phyloP scores from a whole-genome alignment of 1,284 basidiomycete genomes.

The Naganishia albida region DNA sequence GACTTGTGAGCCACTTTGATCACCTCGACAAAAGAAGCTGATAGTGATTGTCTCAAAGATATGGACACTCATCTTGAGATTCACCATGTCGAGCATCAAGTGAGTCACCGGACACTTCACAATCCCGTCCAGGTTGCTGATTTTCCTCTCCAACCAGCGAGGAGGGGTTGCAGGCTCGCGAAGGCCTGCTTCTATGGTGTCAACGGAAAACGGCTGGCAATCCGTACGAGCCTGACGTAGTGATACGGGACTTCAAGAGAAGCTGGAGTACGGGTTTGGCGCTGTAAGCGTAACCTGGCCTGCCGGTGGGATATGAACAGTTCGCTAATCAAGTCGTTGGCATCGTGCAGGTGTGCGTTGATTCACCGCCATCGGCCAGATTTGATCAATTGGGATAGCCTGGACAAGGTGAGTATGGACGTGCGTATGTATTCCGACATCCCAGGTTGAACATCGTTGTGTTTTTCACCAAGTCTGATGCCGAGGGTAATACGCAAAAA shows the following conservation, averaged over 20 bases:
- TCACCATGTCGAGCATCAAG: slow-evolving; percentile 98
- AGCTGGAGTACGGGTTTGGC: slow-evolving; percentile 95
- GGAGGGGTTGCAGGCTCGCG: slow-evolving; percentile 95
- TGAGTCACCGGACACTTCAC: slow-evolving; percentile 53
- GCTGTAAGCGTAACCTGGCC: slow-evolving; percentile 60
- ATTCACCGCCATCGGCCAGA: slow-evolving; percentile 97
- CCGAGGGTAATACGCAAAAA: slow-evolving; percentile 75
- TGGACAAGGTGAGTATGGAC: slow-evolving; percentile 66
- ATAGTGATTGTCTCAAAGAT: slow-evolving; percentile 57
- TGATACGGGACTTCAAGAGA: slow-evolving; percentile 88
- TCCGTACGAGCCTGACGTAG: slow-evolving; percentile 77
- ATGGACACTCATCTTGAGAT: slow-evolving; percentile 94
- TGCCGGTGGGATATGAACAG: slow-evolving; percentile 8
- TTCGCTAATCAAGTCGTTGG: slow-evolving; percentile 28
- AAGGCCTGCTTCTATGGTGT: slow-evolving; percentile 95
- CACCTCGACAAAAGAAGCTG: background rate
- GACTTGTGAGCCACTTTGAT: slow-evolving; percentile 62
- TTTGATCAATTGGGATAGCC: slow-evolving; percentile 76
- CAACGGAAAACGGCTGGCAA: slow-evolving; percentile 79
- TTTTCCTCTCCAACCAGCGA: slow-evolving; percentile 62
- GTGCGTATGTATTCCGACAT: background rate
- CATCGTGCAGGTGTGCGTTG: slow-evolving; percentile 73
- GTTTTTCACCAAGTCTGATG: slow-evolving; percentile 61
- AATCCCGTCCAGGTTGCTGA: background rate
- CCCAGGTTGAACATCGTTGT: background rate